Percentiles rank a stretch among this genome's conserved stretches.
phyloP scores from a whole-genome alignment of 176 grass and related monocot genomes.

The Aegilops sharonensis region DNA sequence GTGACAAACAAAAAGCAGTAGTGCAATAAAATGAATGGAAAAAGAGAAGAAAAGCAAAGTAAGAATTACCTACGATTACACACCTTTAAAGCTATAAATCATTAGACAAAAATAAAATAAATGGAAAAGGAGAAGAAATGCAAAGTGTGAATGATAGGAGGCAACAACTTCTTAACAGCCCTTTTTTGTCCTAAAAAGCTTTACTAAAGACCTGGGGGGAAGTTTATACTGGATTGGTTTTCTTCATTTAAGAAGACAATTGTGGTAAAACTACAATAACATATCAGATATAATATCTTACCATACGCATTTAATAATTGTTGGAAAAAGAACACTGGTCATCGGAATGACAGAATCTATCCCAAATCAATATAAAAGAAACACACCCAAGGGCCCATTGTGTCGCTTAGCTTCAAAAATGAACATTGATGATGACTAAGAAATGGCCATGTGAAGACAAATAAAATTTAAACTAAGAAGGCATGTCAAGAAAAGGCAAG shows the following conservation, averaged over 20 bases:
- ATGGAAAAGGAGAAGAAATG: neutral
- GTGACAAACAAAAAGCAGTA: constrained; percentile 4
- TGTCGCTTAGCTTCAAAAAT: constrained; percentile 60
- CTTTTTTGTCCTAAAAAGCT: no score
- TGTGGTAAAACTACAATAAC: constrained; percentile 7
- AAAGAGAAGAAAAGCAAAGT: neutral
- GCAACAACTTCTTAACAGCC: neutral
- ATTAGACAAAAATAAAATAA: constrained; percentile 11
- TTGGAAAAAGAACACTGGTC: constrained; percentile 21
- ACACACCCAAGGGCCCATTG: constrained; percentile 13
- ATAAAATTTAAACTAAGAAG: constrained; percentile 81
- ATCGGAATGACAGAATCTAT: constrained; percentile 34
- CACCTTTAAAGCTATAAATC: constrained; percentile 23
- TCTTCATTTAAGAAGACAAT: no score
- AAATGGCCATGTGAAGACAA: constrained; percentile 44
- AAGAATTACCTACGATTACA: neutral
- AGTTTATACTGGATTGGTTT: no score
- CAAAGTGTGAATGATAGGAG: neutral
- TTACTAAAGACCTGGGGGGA: no score
- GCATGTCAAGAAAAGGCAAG: constrained; percentile 65
- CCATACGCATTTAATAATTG: constrained; percentile 17
- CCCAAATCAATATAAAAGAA: constrained; percentile 38
- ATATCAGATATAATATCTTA: constrained; percentile 27
- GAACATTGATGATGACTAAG: constrained; percentile 27
- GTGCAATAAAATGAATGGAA: neutral